A percentile compares a stretch with the other conserved stretches of the same genome.
These are phyloP conservation scores for Lactuca sativa DNA, from an alignment of 129 eudicot genomes.

Conservation along the genomic window DNA sequence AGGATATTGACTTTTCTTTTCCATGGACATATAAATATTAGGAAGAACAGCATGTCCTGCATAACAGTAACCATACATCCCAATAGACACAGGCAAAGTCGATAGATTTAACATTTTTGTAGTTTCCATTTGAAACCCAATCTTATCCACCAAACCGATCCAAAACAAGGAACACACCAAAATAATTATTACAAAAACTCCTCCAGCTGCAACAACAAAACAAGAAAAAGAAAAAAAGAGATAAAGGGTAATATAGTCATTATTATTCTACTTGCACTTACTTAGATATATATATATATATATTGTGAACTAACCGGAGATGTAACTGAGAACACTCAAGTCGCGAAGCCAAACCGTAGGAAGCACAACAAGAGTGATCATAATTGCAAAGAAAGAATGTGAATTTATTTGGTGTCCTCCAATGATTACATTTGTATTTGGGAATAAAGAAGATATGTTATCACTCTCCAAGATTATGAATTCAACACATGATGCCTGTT, in stretches of 20 bases:
- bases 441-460: slow-evolving; percentile 79
- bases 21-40: slow-evolving; percentile 86
- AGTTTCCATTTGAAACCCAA: slow-evolving; percentile 47
- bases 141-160: slow-evolving; percentile 78
- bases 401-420: slow-evolving; percentile 49
- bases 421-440: slow-evolving; percentile 59
- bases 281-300: neutral
- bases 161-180: slow-evolving; percentile 72
- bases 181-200: slow-evolving; percentile 75
- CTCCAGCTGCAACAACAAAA: slow-evolving; percentile 62
- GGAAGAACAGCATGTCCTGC: slow-evolving; percentile 97
- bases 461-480: slow-evolving; percentile 89
- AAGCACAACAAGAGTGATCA: slow-evolving; percentile 65
- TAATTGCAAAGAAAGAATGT: slow-evolving; percentile 58
- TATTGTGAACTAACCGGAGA: slow-evolving; percentile 55
- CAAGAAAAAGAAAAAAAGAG: neutral
- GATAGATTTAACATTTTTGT: slow-evolving; percentile 53
- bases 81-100: slow-evolving; percentile 85
- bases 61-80: slow-evolving; percentile 86
- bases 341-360: slow-evolving; percentile 88
- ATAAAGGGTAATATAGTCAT: neutral
- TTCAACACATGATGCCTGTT: slow-evolving; percentile 85
- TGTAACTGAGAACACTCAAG: slow-evolving; percentile 82
- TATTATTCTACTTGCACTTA: no score
- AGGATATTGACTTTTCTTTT: slow-evolving; percentile 59